Conservation (phyloP, 2,329 filamentous ascomycete genomes). For the Fusarium siculi region DNA sequence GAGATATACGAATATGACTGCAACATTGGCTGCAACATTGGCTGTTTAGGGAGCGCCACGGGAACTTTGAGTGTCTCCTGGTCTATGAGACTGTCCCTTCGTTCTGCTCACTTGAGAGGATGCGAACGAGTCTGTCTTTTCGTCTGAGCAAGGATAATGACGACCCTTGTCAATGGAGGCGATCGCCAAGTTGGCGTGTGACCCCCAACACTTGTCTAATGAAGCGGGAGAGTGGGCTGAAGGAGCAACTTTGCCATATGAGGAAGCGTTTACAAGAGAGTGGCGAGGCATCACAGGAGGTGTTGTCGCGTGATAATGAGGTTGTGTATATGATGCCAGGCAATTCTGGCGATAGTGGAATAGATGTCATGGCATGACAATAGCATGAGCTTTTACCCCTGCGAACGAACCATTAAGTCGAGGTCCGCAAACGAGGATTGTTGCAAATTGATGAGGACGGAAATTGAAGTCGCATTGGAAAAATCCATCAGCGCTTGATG, state of each 20-base stretch:
- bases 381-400: constrained; percentile 16
- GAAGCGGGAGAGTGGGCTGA: constrained; percentile 35
- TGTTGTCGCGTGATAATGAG: constrained; percentile 21
- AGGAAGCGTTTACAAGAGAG: constrained; percentile 31
- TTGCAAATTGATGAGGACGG: constrained; percentile 16
- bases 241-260: constrained; percentile 33
- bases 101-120: constrained; percentile 1
- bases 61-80: constrained; percentile 19
- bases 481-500: constrained; percentile 24
- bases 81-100: not conserved
- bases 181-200: constrained; percentile 34
- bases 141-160: constrained; percentile 25
- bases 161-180: constrained; percentile 31
- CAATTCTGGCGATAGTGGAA: not conserved
- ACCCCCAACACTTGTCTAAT: constrained; percentile 36
- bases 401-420: not conserved
- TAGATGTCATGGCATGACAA: constrained; percentile 1
- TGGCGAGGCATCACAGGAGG: constrained; percentile 21
- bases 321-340: constrained; percentile 1
- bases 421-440: constrained; percentile 3
- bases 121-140: not conserved
- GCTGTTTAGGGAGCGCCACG: constrained; percentile 13
- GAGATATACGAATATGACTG: constrained; percentile 20
- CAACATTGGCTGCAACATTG: not conserved
- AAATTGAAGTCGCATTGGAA: constrained; percentile 28